phyloP scores from a whole-genome alignment of 2,329 filamentous ascomycete species.

The Hypoxylon sp. region DNA sequence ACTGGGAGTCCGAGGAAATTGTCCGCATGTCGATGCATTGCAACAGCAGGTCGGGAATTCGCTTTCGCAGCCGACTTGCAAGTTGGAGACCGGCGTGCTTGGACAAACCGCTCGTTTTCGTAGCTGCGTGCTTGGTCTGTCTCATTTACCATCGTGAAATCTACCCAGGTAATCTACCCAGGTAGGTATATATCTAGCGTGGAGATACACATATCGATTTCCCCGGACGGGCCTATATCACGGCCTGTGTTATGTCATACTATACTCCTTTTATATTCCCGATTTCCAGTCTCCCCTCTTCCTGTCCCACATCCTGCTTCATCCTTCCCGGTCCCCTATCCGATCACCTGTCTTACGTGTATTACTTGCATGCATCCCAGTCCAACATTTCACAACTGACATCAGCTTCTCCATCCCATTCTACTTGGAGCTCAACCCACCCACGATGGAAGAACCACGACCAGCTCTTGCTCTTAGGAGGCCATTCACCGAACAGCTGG shows the following conservation, averaged over 20 bases:
- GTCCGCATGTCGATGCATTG: constrained; percentile 26
- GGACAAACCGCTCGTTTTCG: constrained; percentile 7
- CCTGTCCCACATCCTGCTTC: neutral
- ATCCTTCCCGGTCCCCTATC: constrained; percentile 3
- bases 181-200: constrained; percentile 12
- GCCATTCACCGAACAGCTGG: constrained; percentile 19
- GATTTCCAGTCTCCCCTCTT: neutral
- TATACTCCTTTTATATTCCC: constrained; percentile 6
- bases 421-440: neutral
- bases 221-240: neutral
- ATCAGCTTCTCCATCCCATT: constrained; percentile 7
- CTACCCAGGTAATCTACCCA: no score
- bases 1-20: constrained; percentile 16
- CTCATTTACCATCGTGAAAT: constrained; percentile 12
- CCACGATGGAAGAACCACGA: constrained; percentile 21
- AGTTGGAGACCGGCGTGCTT: constrained; percentile 15
- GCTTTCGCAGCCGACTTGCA: constrained; percentile 13
- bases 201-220: constrained; percentile 5
- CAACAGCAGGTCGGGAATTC: constrained; percentile 18
- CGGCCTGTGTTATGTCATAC: constrained; percentile 6
- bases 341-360: constrained; percentile 20
- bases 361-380: constrained; percentile 19
- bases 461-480: constrained; percentile 24
- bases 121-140: constrained; percentile 18
- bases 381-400: constrained; percentile 16